Base-by-base conservation (phyloP, 805 yeast genomes). In the Wickerhamiella vanderwaltii region DNA sequence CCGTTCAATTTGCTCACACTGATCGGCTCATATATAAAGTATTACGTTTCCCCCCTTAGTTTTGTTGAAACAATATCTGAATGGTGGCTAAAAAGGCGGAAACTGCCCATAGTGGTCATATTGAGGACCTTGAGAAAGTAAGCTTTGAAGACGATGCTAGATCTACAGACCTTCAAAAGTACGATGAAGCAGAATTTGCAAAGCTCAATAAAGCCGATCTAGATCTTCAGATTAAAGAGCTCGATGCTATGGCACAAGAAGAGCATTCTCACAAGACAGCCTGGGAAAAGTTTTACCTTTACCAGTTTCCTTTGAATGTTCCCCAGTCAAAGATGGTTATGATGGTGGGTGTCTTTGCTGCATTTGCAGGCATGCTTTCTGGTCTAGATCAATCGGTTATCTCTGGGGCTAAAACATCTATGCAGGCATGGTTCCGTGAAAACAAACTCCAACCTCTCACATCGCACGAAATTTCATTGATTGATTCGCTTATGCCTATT, bases 311-410 rank as follows among this genome's bases (percentile, higher is more conserved):
- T 15, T 22, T 37, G 29, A 28, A 28, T 33, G 29, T 37, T 22
- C 16, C 28, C 13, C 69, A 67, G 44, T 61, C 55, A 29, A 51
- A 67, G 51, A 69, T 72, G 67, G 71, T 68, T 20, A 55, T 57
- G 43, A 58, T 71, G 49, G 59, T 75, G 36, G 82, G 78, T 16
- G 55, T 53, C n/a, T 75, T 76, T 50, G 78, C 80, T 4, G 68
- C 79, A 5, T 67, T 71, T 45, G 81, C 78, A 22, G 84, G 84
- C 40, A 55, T 75, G 43, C 68, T 77, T 40, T 73, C 80, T 12
- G 83, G 83, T 49, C 59, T 75, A 35, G 84, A 77, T 59, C 83
- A 77, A 63, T 73, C 79, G 15, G 65, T 76, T 30, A 77, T 77
- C 46, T 67, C 75, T 20, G 83, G 82, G 53, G 83, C 83, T 2